Evolutionary conservation across 1,284 basidiomycete species (phyloP).

Genomic region (Apiotrichum domesticum): DNA sequence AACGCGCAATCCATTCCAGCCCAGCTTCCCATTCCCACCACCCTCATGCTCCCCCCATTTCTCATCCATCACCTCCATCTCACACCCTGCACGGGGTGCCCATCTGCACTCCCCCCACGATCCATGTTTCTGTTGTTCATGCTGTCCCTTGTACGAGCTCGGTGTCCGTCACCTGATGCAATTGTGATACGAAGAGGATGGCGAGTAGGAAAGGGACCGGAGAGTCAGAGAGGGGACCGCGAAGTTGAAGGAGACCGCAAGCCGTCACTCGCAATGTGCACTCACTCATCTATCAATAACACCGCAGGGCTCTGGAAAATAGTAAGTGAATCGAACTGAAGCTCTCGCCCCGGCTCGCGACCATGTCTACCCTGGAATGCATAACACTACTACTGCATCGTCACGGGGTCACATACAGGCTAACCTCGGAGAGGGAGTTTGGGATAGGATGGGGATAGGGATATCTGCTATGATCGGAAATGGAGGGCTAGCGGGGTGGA

Average conservation of each 20-base stretch:
- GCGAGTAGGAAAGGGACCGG: no score
- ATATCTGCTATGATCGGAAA: no score
- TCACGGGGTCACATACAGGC: background rate
- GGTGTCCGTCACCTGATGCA: no score
- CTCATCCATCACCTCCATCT: background rate
- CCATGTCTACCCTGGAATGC: background rate
- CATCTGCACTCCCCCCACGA: background rate
- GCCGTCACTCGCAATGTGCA: no score
- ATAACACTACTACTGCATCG: slow-evolving; percentile 1
- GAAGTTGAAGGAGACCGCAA: no score
- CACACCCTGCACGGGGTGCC: background rate
- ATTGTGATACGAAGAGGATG: no score
- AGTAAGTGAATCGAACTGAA: no score
- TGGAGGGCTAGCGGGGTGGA: background rate
- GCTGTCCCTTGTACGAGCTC: background rate
- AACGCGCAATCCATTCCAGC: background rate
- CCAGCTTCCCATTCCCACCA: no score
- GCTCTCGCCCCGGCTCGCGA: no score
- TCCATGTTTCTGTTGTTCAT: background rate
- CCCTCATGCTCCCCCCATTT: background rate
- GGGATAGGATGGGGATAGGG: background rate
- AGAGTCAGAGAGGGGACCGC: no score
- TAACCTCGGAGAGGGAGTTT: background rate
- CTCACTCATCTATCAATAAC: no score
- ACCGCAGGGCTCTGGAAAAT: no score